Conservation (phyloP, 2,329 filamentous ascomycete species). For the Penicillium nordicum region DNA sequence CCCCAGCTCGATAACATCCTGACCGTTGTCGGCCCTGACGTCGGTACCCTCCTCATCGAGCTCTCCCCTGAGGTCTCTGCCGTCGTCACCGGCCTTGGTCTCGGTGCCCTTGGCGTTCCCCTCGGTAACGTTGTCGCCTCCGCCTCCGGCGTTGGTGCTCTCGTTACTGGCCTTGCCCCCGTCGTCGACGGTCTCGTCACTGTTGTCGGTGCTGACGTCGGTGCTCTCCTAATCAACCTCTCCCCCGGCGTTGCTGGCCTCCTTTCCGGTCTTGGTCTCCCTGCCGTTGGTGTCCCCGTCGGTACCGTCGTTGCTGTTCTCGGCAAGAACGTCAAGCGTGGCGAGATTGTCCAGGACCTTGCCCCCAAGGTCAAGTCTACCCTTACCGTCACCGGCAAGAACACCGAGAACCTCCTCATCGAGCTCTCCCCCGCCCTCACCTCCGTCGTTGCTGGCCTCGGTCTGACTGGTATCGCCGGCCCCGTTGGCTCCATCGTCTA, state of each 20-base stretch:
- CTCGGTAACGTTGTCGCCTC: conserved; percentile 28
- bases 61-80: conserved; percentile 30
- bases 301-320: conserved; percentile 26
- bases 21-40: conserved; percentile 29
- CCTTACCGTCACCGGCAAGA: conserved; percentile 9
- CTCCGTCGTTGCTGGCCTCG: conserved; percentile 27
- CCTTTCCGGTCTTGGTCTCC: conserved; percentile 30
- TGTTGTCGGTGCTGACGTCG: conserved; percentile 29
- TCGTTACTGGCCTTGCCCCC: conserved; percentile 25
- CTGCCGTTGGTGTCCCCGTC: conserved; percentile 27
- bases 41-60: conserved; percentile 29
- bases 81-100: conserved; percentile 30
- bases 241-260: conserved; percentile 27
- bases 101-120: conserved; percentile 24
- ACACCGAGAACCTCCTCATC: conserved; percentile 12
- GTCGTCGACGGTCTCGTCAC: conserved; percentile 29
- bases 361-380: conserved; percentile 7
- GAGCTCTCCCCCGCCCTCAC: conserved; percentile 24
- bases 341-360: conserved; percentile 13
- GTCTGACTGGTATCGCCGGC: conserved; percentile 27
- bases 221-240: conserved; percentile 31
- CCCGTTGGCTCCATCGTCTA: conserved; percentile 28
- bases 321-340: conserved; percentile 31
- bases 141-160: conserved; percentile 26
- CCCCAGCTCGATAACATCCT: conserved; percentile 32